Evolutionary conservation across 164 flowering plant species (phyloP).

Genomic region (Sedum album): DNA sequence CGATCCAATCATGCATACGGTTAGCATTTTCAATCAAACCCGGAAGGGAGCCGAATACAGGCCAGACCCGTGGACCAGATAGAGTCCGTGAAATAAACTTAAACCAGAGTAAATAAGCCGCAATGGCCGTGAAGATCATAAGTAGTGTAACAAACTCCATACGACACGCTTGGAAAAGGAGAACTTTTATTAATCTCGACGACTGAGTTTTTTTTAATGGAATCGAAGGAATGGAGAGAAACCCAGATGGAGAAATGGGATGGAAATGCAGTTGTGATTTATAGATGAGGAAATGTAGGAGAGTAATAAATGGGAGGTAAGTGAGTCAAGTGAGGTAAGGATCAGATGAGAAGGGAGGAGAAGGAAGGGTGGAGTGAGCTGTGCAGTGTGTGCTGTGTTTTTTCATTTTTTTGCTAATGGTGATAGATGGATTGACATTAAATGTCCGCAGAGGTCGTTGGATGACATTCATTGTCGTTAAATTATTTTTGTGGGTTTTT

Average conservation of each 20-base stretch:
- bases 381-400: background rate
- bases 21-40: slow-evolving; percentile 17
- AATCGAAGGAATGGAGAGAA: background rate
- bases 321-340: background rate
- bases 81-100: slow-evolving; percentile 11
- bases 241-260: background rate
- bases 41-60: slow-evolving; percentile 24
- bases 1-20: slow-evolving; percentile 28
- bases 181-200: background rate
- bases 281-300: slow-evolving; percentile 2
- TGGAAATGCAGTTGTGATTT: background rate
- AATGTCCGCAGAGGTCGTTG: slow-evolving; percentile 5
- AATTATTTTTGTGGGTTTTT: background rate
- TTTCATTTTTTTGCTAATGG: slow-evolving; percentile 1
- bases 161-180: background rate
- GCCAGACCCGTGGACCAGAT: slow-evolving; percentile 27
- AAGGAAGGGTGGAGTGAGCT: background rate
- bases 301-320: slow-evolving; percentile 5
- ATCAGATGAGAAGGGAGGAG: background rate
- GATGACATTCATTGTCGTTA: background rate
- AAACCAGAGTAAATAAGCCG: slow-evolving; percentile 21
- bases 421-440: background rate
- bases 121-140: slow-evolving; percentile 1
- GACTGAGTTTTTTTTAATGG: background rate
- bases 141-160: background rate